Conservation (phyloP, 1,139 yeast genomes). For the Tardiomyces blankii region DNA sequence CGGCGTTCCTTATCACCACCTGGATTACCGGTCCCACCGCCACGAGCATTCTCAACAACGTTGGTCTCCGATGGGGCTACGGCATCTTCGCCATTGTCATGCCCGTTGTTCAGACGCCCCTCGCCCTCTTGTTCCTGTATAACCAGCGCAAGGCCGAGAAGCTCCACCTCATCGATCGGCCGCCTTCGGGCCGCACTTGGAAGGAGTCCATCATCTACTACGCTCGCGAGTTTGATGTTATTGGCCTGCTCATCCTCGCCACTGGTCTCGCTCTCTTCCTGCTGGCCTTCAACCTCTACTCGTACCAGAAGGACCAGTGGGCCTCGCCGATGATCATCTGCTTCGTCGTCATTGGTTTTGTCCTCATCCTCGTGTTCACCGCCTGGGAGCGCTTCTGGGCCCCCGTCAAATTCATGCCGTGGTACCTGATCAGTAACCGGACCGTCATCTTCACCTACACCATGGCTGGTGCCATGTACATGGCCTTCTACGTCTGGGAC, state of each 20-base stretch:
- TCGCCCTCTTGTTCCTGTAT: constrained; percentile 19
- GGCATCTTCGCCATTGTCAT: constrained; percentile 26
- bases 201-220: constrained; percentile 12
- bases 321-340: constrained; percentile 21
- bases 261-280: constrained; percentile 27
- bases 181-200: constrained; percentile 10
- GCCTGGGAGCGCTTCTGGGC: constrained; percentile 23
- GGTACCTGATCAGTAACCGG: constrained; percentile 15
- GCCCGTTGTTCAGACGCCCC: constrained; percentile 24
- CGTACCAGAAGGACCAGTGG: constrained; percentile 20
- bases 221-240: constrained; percentile 25
- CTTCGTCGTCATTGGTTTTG: constrained; percentile 24
- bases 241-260: constrained; percentile 24
- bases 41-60: constrained; percentile 12
- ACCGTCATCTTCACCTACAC: constrained; percentile 24
- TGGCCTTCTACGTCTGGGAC: constrained; percentile 25
- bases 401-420: constrained; percentile 20
- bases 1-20: constrained; percentile 21
- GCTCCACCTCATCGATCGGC: constrained; percentile 14
- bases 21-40: constrained; percentile 21
- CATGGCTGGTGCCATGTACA: constrained; percentile 14
- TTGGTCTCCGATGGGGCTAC: constrained; percentile 28
- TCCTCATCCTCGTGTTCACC: constrained; percentile 18
- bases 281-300: constrained; percentile 27
- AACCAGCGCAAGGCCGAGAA: constrained; percentile 21